Evolutionary conservation across 2,329 filamentous ascomycete genomes (phyloP).

Genomic region (Exophiala dermatitidis): DNA sequence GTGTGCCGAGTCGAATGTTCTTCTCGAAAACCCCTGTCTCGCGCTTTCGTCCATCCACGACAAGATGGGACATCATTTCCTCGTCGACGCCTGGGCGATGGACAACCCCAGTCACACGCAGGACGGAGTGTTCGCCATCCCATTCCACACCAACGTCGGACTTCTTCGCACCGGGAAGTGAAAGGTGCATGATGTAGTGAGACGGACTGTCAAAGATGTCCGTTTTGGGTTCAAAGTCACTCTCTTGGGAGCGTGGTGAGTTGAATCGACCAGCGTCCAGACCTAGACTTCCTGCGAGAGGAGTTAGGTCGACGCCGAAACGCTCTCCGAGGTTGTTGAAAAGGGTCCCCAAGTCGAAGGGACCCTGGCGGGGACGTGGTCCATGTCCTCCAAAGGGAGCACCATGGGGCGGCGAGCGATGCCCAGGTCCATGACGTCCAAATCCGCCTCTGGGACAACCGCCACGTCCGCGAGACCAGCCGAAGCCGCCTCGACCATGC

Average conservation of each 20-base stretch:
- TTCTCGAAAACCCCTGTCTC: slow-evolving; percentile 69
- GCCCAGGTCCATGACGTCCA: slow-evolving; percentile 18
- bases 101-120: slow-evolving; percentile 65
- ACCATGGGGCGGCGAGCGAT: slow-evolving; percentile 23
- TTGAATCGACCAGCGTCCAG: slow-evolving; percentile 17
- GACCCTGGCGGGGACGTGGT: background rate
- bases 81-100: slow-evolving; percentile 66
- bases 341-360: slow-evolving; percentile 27
- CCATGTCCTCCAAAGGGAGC: slow-evolving; percentile 11
- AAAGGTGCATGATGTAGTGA: slow-evolving; percentile 62
- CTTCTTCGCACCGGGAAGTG: slow-evolving; percentile 71
- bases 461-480: slow-evolving; percentile 4
- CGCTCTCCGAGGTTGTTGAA: slow-evolving; percentile 29
- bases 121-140: slow-evolving; percentile 58
- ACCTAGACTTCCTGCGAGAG: slow-evolving; percentile 26
- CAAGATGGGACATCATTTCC: slow-evolving; percentile 57
- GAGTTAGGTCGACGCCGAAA: slow-evolving; percentile 29
- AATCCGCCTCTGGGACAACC: slow-evolving; percentile 2
- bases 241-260: slow-evolving; percentile 16
- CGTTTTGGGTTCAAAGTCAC: slow-evolving; percentile 35
- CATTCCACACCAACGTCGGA: slow-evolving; percentile 71
- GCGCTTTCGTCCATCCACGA: slow-evolving; percentile 63
- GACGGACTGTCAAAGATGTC: slow-evolving; percentile 66
- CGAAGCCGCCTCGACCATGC: background rate
- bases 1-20: slow-evolving; percentile 52